Evolutionary conservation across 192 early-diverging fungal genomes (phyloP).

Genomic region (Spizellomyces sp.): DNA sequence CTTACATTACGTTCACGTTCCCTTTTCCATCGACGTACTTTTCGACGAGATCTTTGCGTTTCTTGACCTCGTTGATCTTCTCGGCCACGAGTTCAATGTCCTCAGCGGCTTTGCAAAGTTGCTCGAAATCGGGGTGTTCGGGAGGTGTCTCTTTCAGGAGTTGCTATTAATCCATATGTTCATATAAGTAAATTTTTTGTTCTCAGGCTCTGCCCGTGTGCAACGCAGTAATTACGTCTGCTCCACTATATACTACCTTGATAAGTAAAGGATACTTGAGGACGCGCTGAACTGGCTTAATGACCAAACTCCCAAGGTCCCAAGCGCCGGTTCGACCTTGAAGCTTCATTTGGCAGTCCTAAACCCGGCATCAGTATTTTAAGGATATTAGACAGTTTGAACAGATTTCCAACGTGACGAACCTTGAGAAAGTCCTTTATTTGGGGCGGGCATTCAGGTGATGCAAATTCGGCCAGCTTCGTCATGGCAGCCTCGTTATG

Average conservation of each 20-base stretch:
- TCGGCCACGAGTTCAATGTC: constrained; percentile 72
- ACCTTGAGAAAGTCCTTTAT: constrained; percentile 55
- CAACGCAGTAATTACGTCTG: constrained; percentile 21
- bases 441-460: constrained; percentile 35
- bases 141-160: constrained; percentile 59
- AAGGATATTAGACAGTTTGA: neutral
- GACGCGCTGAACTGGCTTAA: constrained; percentile 97
- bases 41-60: constrained; percentile 83
- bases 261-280: constrained; percentile 93
- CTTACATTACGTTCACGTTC: constrained; percentile 70
- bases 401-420: constrained; percentile 21
- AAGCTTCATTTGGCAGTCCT: constrained; percentile 64
- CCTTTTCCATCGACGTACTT: constrained; percentile 77
- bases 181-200: constrained; percentile 17
- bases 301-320: constrained; percentile 88
- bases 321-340: constrained; percentile 81
- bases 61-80: constrained; percentile 83
- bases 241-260: constrained; percentile 46
- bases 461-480: constrained; percentile 63
- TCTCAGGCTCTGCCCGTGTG: neutral
- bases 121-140: constrained; percentile 59
- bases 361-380: constrained; percentile 2
- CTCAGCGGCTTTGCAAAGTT: constrained; percentile 46
- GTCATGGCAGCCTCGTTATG: constrained; percentile 69
- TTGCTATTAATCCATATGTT: constrained; percentile 25